A percentile compares a stretch with the other conserved stretches of the same genome.
Conservation (phyloP, 208 protist genomes). For the Herpetomonas tarakana region DNA sequence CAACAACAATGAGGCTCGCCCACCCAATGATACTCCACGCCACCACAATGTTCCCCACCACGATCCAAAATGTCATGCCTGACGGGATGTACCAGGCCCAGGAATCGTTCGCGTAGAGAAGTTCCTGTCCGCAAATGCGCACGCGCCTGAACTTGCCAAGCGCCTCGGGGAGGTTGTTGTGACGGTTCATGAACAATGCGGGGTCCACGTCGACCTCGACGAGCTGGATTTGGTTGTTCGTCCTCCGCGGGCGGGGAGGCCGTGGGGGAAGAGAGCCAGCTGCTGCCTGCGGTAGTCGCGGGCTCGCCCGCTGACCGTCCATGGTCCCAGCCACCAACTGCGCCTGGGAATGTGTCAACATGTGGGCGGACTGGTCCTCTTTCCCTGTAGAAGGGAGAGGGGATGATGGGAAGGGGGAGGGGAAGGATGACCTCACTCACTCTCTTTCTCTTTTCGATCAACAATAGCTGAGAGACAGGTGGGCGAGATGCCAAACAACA, state of each 20-base stretch:
- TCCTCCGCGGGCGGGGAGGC: no score
- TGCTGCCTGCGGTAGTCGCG: no score
- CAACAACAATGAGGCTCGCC: conserved; percentile 10
- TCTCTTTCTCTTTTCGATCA: no score
- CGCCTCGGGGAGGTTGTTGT: conserved; percentile 12
- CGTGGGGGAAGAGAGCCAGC: no score
- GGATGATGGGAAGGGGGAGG: no score
- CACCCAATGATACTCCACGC: conserved; percentile 17
- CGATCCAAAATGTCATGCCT: conserved; percentile 17
- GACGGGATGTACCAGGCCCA: conserved; percentile 22
- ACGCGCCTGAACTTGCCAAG: conserved; percentile 17
- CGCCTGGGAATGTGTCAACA: neutral
- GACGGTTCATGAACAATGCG: conserved; percentile 7
- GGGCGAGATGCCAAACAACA: no score
- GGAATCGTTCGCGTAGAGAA: conserved; percentile 16
- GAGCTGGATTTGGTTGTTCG: neutral
- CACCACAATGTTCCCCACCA: conserved; percentile 19
- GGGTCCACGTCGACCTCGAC: conserved; percentile 1
- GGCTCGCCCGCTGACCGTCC: no score
- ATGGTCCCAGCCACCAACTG: neutral
- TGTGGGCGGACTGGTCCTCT: no score
- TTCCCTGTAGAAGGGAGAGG: no score
- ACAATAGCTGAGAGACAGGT: no score
- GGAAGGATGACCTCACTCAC: no score
- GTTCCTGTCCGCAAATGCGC: neutral